Base-by-base conservation (phyloP, 192 early-diverging fungal species). In the Mycoemilia scoparia region DNA sequence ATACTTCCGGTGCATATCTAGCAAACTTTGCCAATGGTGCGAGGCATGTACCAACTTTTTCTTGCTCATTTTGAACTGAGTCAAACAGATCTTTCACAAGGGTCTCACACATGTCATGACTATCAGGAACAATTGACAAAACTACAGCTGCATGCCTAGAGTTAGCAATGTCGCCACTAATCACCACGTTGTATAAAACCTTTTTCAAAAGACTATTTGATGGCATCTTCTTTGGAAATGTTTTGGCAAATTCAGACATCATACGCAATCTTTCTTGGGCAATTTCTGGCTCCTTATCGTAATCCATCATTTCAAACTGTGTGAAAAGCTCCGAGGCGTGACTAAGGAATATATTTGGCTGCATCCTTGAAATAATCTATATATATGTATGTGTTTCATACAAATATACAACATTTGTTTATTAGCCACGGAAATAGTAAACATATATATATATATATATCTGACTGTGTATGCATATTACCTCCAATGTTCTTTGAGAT, bases 241-340 rank as follows among this genome's bases (percentile, higher is more conserved):
- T 54, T 41, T 77, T 79, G n/a, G 76, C 64, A 39, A 82, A 76
- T 32, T 70, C 52, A 11, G 86, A 69, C 43, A 96, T 66, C 40
- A 50, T 35, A 13, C 34, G 42, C 29, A 58, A 38, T 24, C 54
- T 31, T 39, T 53, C 54, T 13, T 7, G 24, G 3, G 5, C 12
- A n/a, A n/a, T n/a, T n/a, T n/a, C n/a, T n/a, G n/a, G n/a, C n/a
- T n/a, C n/a, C n/a, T n/a, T n/a, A n/a, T n/a, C n/a, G n/a, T n/a
- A n/a, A n/a, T n/a, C n/a, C n/a, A n/a, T n/a, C 32, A 18, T 17
- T 9, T 6, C 22, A 24, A 34, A 30, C 2, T 13, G 13, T 26
- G n/a, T 14, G 7, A 37, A 7, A n/a, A n/a, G n/a, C n/a, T n/a
- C n/a, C n/a, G n/a, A n/a, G n/a, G n/a, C n/a, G n/a, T n/a, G n/a